Percentiles rank a stretch among this genome's conserved stretches.
Conservation (phyloP, 2,329 filamentous ascomycete genomes). For the Dryadomyces quercus-mongolicae region DNA sequence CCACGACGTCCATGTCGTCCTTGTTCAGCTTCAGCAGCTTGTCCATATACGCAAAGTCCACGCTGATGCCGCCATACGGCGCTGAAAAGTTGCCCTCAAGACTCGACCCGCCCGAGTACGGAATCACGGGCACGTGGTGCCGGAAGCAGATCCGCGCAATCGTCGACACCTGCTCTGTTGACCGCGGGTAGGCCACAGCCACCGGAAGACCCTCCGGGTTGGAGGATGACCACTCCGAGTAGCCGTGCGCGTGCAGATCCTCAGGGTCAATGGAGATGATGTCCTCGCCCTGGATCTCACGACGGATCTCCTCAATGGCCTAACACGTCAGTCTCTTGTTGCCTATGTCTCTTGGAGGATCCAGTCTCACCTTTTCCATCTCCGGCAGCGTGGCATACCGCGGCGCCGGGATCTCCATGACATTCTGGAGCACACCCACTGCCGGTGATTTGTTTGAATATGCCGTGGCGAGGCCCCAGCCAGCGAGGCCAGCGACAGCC, state of each 20-base stretch:
- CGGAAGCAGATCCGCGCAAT: constrained; percentile 62
- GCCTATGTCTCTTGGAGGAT: not conserved
- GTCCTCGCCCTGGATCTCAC: constrained; percentile 26
- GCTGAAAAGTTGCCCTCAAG: constrained; percentile 86
- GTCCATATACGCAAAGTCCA: constrained; percentile 86
- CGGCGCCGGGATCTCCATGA: constrained; percentile 15
- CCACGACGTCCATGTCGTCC: constrained; percentile 84
- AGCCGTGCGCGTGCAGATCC: constrained; percentile 49
- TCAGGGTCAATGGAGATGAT: constrained; percentile 52
- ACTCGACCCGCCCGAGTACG: constrained; percentile 76
- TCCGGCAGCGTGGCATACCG: constrained; percentile 29
- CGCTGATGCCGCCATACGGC: constrained; percentile 73
- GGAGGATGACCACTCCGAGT: constrained; percentile 53
- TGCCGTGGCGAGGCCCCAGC: constrained; percentile 27
- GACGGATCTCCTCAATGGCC: constrained; percentile 1
- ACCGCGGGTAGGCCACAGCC: constrained; percentile 51
- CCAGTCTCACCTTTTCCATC: constrained; percentile 28
- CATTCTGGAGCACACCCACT: constrained; percentile 14
- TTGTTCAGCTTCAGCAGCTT: constrained; percentile 66
- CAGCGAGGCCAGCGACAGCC: constrained; percentile 24
- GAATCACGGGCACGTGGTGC: constrained; percentile 72
- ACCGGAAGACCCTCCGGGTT: constrained; percentile 50
- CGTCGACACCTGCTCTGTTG: constrained; percentile 45
- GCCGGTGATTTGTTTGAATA: constrained; percentile 13
- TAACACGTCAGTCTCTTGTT: not conserved